Conservation (phyloP, 2,329 filamentous ascomycete genomes). For the Mycocentrospora acerina region DNA sequence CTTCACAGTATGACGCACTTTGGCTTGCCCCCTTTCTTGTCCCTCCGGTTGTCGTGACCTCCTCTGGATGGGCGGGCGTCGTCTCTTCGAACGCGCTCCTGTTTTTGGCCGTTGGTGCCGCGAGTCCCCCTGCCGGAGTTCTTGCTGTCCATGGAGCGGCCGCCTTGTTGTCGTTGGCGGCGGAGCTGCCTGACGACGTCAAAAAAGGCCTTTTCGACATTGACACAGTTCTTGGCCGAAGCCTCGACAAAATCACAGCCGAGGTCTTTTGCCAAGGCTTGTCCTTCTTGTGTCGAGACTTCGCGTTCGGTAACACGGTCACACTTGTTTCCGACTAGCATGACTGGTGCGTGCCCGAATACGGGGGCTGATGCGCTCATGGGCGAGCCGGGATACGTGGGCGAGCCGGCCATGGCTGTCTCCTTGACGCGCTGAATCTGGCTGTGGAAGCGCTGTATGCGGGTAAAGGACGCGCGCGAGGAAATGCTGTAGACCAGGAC, state of each 20-base stretch:
- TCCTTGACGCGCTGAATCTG: constrained; percentile 98
- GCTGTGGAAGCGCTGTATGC: constrained; percentile 93
- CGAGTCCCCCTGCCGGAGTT: constrained; percentile 8
- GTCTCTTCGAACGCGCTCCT: constrained; percentile 1
- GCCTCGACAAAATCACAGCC: constrained; percentile 97
- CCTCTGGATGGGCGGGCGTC: constrained; percentile 5
- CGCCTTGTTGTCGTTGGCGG: constrained; percentile 66
- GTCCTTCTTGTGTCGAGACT: constrained; percentile 94
- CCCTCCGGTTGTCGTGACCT: constrained; percentile 12
- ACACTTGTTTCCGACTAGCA: constrained; percentile 98
- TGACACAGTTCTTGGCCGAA: constrained; percentile 96
- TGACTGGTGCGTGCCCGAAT: constrained; percentile 79
- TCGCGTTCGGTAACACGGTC: constrained; percentile 94
- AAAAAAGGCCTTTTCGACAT: constrained; percentile 97
- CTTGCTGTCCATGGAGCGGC: constrained; percentile 20
- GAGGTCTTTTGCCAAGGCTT: constrained; percentile 84
- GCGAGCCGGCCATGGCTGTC: constrained; percentile 70
- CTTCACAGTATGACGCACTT: constrained; percentile 40
- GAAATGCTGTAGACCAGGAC: constrained; percentile 98
- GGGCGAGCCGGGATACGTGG: constrained; percentile 75
- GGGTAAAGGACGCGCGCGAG: constrained; percentile 88
- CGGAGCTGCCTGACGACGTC: constrained; percentile 92
- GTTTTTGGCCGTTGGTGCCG: constrained; percentile 1
- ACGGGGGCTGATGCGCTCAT: constrained; percentile 53
- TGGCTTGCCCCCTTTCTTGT: constrained; percentile 25